Evolutionary conservation across 768 basidiomycete species (phyloP), one percentile per base, ranked within the genome.

Genomic region (Termitomyces sp.): DNA sequence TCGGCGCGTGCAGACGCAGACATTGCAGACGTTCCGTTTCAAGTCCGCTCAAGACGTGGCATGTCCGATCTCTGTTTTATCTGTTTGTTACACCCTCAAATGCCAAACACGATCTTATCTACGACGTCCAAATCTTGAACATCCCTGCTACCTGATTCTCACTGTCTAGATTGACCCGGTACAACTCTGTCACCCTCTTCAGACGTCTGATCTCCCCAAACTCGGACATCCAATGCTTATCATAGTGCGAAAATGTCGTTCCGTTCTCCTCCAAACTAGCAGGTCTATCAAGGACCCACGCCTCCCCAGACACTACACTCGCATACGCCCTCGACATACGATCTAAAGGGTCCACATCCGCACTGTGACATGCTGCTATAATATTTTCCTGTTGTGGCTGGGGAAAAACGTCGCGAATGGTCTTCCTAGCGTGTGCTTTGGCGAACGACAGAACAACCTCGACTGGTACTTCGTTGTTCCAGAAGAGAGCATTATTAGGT

Each of bases 1-100:
- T 90, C 89, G 70, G 89, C 88, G 64, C 86, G 83, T 58, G 85
- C 81, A 72, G 86, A 73, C 54, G 86, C 78, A 64, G 82, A 80
- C 70, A 75, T 75, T 57, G 55, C 44, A 53, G 32, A 42, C 48
- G 28, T 50, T 45, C 26, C 2, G 24, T 18, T 24, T 52, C 22
- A 53, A 53, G 36, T 24, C 16, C 24, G 22, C 48, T 33, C 24
- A 64, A 64, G 63, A 66, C 66, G 67, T 66, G 67, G 67, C 65
- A 64, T 50, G 51, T 38, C 32, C 12, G 32, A 24, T 35, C 22
- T 5, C n/a, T 33, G 12, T 2, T 7, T 45, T 38, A 22, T 40
- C 24, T 53, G 13, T 53, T 53, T 53, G n/a, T 2, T 28, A n/a
- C 12, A 26, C 26, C 12, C 6, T 8, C n/a, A 1, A 6, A 10